A percentile compares a stretch with the other conserved stretches of the same genome.
These are phyloP conservation scores for Byssochlamys sp. DNA, from an alignment of 2,329 filamentous ascomycete genomes.

Conservation along the genomic window DNA sequence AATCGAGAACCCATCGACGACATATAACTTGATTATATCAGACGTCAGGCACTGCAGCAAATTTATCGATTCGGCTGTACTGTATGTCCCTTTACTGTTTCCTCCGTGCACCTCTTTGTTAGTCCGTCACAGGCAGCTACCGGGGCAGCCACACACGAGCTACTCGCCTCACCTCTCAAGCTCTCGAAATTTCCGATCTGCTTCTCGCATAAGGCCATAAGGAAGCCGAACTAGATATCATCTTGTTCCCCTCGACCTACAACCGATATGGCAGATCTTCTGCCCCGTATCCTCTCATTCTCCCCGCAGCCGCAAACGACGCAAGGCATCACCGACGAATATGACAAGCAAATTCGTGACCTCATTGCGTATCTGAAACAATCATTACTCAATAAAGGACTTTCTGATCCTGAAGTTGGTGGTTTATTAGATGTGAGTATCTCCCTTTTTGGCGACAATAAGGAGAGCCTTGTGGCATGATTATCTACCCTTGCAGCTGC, in stretches of 20 bases:
- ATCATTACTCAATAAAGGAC: constrained; percentile 21
- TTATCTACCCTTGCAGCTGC: background rate
- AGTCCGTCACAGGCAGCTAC: background rate
- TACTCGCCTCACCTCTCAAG: background rate
- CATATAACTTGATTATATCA: background rate
- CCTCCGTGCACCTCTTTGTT: background rate
- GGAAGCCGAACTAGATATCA: background rate
- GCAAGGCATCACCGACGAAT: constrained; percentile 29
- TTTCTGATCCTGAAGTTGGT: constrained; percentile 18
- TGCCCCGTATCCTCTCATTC: constrained; percentile 30
- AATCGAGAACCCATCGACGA: background rate
- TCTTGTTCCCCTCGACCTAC: background rate
- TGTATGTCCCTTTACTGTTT: background rate
- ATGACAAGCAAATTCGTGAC: constrained; percentile 35
- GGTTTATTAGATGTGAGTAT: constrained; percentile 25
- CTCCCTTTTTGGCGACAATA: background rate
- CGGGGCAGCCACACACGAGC: background rate
- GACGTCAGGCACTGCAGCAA: background rate
- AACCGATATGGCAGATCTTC: constrained; percentile 19
- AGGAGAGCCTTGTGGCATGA: background rate
- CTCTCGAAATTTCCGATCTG: background rate
- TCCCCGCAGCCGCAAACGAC: constrained; percentile 28
- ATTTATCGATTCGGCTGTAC: background rate
- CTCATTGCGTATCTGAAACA: constrained; percentile 30
- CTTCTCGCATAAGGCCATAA: background rate